Conservation (phyloP, 371 early-diverging fungal genomes). For the Syncephalastrum contaminatum region DNA sequence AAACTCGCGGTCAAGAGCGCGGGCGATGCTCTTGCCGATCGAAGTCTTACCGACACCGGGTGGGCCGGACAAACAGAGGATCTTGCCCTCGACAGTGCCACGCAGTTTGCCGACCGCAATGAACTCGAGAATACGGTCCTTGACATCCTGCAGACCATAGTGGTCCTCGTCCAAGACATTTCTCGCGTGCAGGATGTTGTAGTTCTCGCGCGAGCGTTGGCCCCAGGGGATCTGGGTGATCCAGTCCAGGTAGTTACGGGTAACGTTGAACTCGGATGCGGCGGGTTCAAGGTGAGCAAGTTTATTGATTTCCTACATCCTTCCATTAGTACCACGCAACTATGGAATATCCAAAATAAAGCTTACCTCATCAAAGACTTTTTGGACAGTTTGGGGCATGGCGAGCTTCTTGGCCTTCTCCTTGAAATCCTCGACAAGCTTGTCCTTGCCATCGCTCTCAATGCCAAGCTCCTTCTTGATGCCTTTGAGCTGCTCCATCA, state of each 20-base stretch:
- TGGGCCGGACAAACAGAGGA: constrained; percentile 94
- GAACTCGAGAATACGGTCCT: constrained; percentile 97
- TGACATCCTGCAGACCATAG: constrained; percentile 98
- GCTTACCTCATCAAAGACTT: constrained; percentile 91
- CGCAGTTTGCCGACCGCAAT: constrained; percentile 96
- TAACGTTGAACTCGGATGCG: constrained; percentile 96
- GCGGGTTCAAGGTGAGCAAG: constrained; percentile 93
- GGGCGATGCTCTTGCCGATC: constrained; percentile 95
- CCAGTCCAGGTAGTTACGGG: constrained; percentile 97
- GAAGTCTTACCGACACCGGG: constrained; percentile 98
- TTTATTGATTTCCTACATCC: constrained; percentile 80
- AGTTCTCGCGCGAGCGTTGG: constrained; percentile 83
- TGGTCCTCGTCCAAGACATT: constrained; percentile 95
- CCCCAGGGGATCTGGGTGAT: constrained; percentile 98
- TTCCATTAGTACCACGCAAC: background rate
- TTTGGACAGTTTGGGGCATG: constrained; percentile 89
- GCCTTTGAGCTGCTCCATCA: constrained; percentile 98
- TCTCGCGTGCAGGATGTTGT: constrained; percentile 80
- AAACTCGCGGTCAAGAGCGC: constrained; percentile 91
- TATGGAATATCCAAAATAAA: background rate
- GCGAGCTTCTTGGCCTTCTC: constrained; percentile 76
- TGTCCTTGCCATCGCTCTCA: constrained; percentile 96
- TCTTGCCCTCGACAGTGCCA: constrained; percentile 95
- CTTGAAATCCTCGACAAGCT: constrained; percentile 90
- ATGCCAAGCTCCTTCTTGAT: constrained; percentile 97